These are phyloP conservation scores for Candida coquimbonensis DNA, from an alignment of 805 yeast species.

Conservation along the genomic window DNA sequence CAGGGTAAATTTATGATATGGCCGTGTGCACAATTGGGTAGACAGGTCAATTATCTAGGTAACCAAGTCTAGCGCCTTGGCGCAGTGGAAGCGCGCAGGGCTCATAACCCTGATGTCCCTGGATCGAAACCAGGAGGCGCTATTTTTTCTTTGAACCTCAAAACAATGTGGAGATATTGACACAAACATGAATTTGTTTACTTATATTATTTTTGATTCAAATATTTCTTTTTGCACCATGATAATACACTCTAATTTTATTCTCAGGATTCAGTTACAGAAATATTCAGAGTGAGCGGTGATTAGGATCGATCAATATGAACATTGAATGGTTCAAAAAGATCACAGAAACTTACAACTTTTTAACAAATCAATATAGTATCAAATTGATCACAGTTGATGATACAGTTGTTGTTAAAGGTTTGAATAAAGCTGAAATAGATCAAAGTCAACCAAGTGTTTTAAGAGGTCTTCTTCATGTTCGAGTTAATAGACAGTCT, in stretches of 20 bases:
- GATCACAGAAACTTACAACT: neutral
- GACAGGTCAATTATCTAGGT: too few species aligned
- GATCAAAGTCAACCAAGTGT: conserved; percentile 6
- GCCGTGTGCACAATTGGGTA: too few species aligned
- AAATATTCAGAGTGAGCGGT: too few species aligned
- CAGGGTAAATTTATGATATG: too few species aligned
- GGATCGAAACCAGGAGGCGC: conserved; percentile 97
- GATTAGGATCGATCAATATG: neutral
- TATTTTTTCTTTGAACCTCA: conserved; percentile 33
- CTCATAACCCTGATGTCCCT: conserved; percentile 98
- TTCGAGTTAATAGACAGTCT: conserved; percentile 6
- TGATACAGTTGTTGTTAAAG: conserved; percentile 14
- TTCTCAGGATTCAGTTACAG: too few species aligned
- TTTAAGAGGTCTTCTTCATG: conserved; percentile 10
- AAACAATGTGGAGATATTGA: neutral
- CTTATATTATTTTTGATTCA: too few species aligned
- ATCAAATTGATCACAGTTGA: conserved; percentile 6
- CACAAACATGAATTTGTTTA: neutral
- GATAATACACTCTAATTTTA: too few species aligned
- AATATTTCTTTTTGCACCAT: neutral
- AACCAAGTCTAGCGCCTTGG: conserved; percentile 67
- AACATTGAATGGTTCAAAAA: neutral
- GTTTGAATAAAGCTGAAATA: conserved; percentile 14
- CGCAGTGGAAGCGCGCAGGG: conserved; percentile 99
- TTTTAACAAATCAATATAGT: conserved; percentile 1